A percentile compares a stretch with the other conserved stretches of the same genome.
These are phyloP conservation scores for Chaetomiaceae sp. DNA, from an alignment of 2,329 filamentous ascomycete species.

Conservation along the genomic window DNA sequence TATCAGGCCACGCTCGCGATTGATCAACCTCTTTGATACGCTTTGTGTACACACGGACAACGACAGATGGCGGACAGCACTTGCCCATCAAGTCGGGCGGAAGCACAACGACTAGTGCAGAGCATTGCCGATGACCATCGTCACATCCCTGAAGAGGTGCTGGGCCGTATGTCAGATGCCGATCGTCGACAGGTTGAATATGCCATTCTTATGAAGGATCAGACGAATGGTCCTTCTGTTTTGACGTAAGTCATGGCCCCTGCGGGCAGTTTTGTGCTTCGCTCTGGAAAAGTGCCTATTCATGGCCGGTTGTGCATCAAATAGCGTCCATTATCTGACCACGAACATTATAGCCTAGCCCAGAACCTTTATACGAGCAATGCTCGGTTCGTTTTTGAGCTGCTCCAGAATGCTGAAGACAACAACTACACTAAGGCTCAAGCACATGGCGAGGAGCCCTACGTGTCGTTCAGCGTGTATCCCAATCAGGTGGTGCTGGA, in stretches of 20 bases:
- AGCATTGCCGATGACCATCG: conserved; percentile 7
- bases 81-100: conserved; percentile 4
- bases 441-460: conserved; percentile 23
- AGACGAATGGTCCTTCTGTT: conserved; percentile 5
- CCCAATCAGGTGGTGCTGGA: conserved; percentile 37
- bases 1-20: conserved; percentile 3
- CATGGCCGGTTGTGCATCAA: conserved; percentile 2
- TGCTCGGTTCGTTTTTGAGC: conserved; percentile 45
- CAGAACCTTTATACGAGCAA: conserved; percentile 38
- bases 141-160: conserved; percentile 6
- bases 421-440: conserved; percentile 18
- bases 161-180: conserved; percentile 7
- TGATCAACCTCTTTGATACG: conserved; percentile 4
- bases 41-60: not conserved
- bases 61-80: conserved; percentile 5
- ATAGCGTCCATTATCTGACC: conserved; percentile 5
- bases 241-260: conserved; percentile 6
- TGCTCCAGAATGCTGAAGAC: conserved; percentile 51
- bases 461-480: conserved; percentile 32
- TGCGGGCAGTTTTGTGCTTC: not conserved
- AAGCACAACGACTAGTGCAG: conserved; percentile 6
- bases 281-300: not conserved
- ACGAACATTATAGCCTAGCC: conserved; percentile 30
- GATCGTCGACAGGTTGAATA: conserved; percentile 5
- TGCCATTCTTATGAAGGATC: conserved; percentile 8